A percentile compares a stretch with the other conserved stretches of the same genome.
phyloP scores from a whole-genome alignment of 2,329 filamentous ascomycete genomes.

The Dothiorella sarmentorum region DNA sequence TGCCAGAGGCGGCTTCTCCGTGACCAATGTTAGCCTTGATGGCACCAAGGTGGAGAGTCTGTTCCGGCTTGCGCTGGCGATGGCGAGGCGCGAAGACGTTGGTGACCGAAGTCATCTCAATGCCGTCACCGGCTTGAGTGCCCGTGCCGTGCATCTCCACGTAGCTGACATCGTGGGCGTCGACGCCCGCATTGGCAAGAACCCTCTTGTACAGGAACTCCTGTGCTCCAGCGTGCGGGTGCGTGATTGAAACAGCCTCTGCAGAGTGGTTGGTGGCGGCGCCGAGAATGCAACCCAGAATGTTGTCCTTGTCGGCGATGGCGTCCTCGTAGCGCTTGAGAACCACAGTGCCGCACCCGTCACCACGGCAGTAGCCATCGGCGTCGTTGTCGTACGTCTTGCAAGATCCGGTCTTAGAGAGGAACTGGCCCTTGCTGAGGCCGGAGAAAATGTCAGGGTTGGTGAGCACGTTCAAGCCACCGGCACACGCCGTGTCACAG shows the following conservation, averaged over 20 bases:
- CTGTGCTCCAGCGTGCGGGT: constrained; percentile 26
- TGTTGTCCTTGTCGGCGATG: constrained; percentile 35
- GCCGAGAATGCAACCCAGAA: constrained; percentile 28
- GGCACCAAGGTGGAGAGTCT: constrained; percentile 52
- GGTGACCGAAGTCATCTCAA: constrained; percentile 76
- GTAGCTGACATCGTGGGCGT: constrained; percentile 74
- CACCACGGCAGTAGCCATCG: constrained; percentile 37
- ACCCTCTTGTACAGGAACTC: constrained; percentile 60
- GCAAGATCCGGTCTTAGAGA: constrained; percentile 27
- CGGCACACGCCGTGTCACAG: constrained; percentile 27
- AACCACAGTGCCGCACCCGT: constrained; percentile 29
- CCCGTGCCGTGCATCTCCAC: constrained; percentile 90
- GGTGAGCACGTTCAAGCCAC: constrained; percentile 28
- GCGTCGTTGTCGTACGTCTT: constrained; percentile 34
- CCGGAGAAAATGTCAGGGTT: constrained; percentile 43
- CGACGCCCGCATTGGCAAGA: constrained; percentile 68
- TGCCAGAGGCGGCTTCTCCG: constrained; percentile 53
- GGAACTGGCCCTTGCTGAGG: constrained; percentile 26
- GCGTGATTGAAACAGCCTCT: constrained; percentile 28
- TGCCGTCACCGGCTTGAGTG: constrained; percentile 78
- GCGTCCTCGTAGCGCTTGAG: constrained; percentile 37
- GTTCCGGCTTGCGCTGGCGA: constrained; percentile 47
- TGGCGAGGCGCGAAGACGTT: constrained; percentile 57
- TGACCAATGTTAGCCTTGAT: constrained; percentile 56
- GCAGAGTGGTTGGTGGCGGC: constrained; percentile 44